Conservation (phyloP, 176 grass and related monocot species). For the Echinochloa phyllopogon region DNA sequence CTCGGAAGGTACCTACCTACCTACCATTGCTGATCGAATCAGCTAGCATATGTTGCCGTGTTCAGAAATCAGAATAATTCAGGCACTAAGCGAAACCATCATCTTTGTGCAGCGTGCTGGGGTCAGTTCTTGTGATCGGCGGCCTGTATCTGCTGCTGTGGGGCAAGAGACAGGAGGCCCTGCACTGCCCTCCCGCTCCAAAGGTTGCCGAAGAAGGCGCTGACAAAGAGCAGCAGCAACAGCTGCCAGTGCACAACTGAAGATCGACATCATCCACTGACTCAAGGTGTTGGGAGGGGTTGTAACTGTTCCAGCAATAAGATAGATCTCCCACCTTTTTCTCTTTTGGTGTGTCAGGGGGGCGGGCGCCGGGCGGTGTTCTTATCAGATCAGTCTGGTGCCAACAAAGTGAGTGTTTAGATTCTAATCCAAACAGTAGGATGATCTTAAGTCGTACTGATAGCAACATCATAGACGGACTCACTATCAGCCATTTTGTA, state of each 20-base stretch:
- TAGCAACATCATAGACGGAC: background rate
- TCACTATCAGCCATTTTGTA: background rate
- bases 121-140: slow-evolving; percentile 68
- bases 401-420: slow-evolving; percentile 46
- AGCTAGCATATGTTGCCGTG: background rate
- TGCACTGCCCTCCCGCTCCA: slow-evolving; percentile 37
- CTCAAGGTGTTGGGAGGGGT: slow-evolving; percentile 8
- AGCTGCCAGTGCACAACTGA: slow-evolving; percentile 53
- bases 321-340: slow-evolving; percentile 27
- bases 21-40: background rate
- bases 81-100: background rate
- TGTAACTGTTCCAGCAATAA: slow-evolving; percentile 52
- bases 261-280: slow-evolving; percentile 6
- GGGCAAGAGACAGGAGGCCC: slow-evolving; percentile 80
- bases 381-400: slow-evolving; percentile 8
- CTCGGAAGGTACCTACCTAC: slow-evolving; percentile 79
- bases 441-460: background rate
- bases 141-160: slow-evolving; percentile 89
- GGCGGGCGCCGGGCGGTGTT: background rate
- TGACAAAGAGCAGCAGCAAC: slow-evolving; percentile 51
- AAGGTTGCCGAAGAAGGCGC: slow-evolving; percentile 47
- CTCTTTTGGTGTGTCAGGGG: slow-evolving; percentile 19
- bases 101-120: slow-evolving; percentile 59
- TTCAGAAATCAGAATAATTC: background rate
- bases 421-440: slow-evolving; percentile 45